Evolutionary conservation across 345 rosid genomes (phyloP).

Genomic region (Hevea brasiliensis): DNA sequence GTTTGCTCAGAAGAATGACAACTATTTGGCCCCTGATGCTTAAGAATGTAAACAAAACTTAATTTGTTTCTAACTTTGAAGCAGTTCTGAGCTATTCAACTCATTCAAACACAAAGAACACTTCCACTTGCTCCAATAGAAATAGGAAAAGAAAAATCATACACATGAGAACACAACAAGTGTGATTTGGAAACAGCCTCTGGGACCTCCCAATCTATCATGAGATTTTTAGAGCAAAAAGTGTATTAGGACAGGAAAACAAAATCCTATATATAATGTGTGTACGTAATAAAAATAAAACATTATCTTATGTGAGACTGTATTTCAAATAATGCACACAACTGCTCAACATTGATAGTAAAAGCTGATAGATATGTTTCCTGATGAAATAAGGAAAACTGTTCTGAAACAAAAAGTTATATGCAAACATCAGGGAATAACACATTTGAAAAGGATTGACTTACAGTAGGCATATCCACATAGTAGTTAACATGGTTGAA

Average conservation of each 20-base stretch:
- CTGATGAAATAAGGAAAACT: background rate
- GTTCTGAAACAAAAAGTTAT: background rate
- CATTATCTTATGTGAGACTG: background rate
- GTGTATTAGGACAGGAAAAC: background rate
- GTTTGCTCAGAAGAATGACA: background rate
- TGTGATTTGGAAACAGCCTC: background rate
- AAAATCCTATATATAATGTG: background rate
- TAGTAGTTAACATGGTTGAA: conserved; percentile 76
- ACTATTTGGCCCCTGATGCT: background rate
- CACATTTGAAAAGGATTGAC: conserved; percentile 24
- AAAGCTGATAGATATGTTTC: background rate
- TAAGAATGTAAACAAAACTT: background rate
- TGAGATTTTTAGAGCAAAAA: background rate
- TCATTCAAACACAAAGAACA: too few species aligned
- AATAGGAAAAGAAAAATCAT: background rate
- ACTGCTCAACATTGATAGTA: background rate
- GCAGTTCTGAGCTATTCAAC: background rate
- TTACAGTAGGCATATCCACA: conserved; percentile 89
- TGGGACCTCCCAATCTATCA: background rate
- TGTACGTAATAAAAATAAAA: background rate
- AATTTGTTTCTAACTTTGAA: background rate
- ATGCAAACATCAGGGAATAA: conserved; percentile 1
- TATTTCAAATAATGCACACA: too few species aligned
- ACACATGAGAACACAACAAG: too few species aligned
- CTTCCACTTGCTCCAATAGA: background rate